Conservation (phyloP, 768 basidiomycete species). For the Crepidotus variabilis region DNA sequence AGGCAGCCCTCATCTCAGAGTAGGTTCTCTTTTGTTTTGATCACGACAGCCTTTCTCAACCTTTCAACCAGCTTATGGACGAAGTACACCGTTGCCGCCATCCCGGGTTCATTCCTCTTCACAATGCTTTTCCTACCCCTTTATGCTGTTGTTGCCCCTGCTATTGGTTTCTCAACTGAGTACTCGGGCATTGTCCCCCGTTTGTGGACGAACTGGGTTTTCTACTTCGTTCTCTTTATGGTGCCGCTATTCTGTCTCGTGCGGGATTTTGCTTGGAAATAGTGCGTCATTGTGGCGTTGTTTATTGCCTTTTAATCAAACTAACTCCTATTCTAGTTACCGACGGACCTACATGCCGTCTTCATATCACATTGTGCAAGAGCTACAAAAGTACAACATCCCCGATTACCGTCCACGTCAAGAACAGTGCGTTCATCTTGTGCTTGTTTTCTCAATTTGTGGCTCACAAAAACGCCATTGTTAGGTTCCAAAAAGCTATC, state of each 20-base stretch:
- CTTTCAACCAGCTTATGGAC: constrained; percentile 82
- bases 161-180: constrained; percentile 84
- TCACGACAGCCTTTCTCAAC: background rate
- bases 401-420: constrained; percentile 96
- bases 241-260: constrained; percentile 82
- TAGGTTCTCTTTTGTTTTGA: constrained; percentile 39
- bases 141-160: constrained; percentile 84
- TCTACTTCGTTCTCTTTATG: constrained; percentile 85
- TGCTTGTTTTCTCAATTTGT: constrained; percentile 2
- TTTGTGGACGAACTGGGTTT: constrained; percentile 83
- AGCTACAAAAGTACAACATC: constrained; percentile 98
- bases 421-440: constrained; percentile 70
- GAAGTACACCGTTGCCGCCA: constrained; percentile 97
- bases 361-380: constrained; percentile 98
- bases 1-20: constrained; percentile 97
- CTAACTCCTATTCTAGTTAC: constrained; percentile 52
- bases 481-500: constrained; percentile 96
- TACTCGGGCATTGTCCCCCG: constrained; percentile 88
- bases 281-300: constrained; percentile 49
- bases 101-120: constrained; percentile 94
- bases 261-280: constrained; percentile 96
- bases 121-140: constrained; percentile 95
- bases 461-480: constrained; percentile 9
- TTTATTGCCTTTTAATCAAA: constrained; percentile 7
- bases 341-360: constrained; percentile 84